Evolutionary conservation across 352 stramenopile species (phyloP).

Genomic region (Phytophthora brassicae): DNA sequence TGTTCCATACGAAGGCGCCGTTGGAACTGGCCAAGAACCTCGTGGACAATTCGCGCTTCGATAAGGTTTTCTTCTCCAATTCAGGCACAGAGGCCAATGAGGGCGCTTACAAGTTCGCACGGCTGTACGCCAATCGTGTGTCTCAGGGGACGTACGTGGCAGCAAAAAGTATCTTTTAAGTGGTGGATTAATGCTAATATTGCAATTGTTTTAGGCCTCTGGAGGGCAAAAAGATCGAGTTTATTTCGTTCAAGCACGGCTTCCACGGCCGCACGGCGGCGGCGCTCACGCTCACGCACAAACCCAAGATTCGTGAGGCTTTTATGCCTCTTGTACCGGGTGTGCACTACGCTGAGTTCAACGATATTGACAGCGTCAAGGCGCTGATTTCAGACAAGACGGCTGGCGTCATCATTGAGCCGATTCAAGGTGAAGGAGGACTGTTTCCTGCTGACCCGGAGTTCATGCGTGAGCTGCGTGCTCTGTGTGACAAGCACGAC

Average conservation of each 20-base stretch:
- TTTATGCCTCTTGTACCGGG: constrained; percentile 83
- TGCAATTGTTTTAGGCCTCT: constrained; percentile 45
- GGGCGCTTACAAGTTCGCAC: constrained; percentile 86
- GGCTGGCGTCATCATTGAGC: constrained; percentile 81
- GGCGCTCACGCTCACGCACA: constrained; percentile 83
- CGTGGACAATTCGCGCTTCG: constrained; percentile 94
- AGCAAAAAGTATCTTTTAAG: constrained; percentile 3
- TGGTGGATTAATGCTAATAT: constrained; percentile 3
- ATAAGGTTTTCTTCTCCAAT: constrained; percentile 99
- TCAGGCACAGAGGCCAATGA: constrained; percentile 92
- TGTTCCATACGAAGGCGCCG: constrained; percentile 96
- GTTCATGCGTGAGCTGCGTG: constrained; percentile 90
- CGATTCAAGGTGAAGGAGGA: constrained; percentile 92
- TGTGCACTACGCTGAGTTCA: constrained; percentile 76
- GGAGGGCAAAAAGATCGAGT: constrained; percentile 80
- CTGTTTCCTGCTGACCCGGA: constrained; percentile 90
- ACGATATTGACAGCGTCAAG: constrained; percentile 85
- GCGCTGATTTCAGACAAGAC: constrained; percentile 72
- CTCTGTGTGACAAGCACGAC: constrained; percentile 93
- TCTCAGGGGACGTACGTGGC: constrained; percentile 66
- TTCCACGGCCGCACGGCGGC: constrained; percentile 85
- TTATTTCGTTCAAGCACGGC: constrained; percentile 87
- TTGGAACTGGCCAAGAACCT: constrained; percentile 94
- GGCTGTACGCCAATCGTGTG: constrained; percentile 71
- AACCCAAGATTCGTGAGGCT: constrained; percentile 82